These are phyloP conservation scores for Phragmites australis DNA, from an alignment of 176 grass and related monocot genomes.

Conservation along the genomic window DNA sequence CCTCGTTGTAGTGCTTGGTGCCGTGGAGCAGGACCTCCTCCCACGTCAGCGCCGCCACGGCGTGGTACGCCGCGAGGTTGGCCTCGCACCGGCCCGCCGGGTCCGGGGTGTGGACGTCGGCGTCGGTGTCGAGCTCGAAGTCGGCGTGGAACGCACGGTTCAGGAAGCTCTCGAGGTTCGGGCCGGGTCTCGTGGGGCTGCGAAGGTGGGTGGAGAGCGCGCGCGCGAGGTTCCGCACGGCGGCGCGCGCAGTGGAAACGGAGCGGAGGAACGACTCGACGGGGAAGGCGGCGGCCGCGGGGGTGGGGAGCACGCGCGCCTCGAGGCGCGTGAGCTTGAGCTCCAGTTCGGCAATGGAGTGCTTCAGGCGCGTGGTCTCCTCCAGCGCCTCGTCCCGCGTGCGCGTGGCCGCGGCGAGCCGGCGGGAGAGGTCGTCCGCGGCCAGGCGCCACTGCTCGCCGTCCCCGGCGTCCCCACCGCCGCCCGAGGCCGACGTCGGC, in stretches of 20 bases:
- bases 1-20: constrained; percentile 85
- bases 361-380: constrained; percentile 71
- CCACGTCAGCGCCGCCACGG: constrained; percentile 63
- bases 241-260: constrained; percentile 63
- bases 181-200: constrained; percentile 42
- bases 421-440: constrained; percentile 65
- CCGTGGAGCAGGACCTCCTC: constrained; percentile 80
- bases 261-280: constrained; percentile 55
- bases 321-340: constrained; percentile 71
- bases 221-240: constrained; percentile 68
- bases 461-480: not conserved
- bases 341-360: constrained; percentile 79
- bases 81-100: constrained; percentile 61
- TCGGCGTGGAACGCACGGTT: constrained; percentile 71
- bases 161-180: constrained; percentile 71
- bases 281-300: constrained; percentile 23
- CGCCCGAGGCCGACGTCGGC: constrained; percentile 29
- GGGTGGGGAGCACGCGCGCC: constrained; percentile 42
- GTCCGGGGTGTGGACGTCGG: constrained; percentile 55
- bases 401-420: constrained; percentile 72
- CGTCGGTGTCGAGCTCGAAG: constrained; percentile 73
- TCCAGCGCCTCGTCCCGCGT: constrained; percentile 80
- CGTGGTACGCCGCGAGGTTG: constrained; percentile 63
- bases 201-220: constrained; percentile 72
- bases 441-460: constrained; percentile 75